These are phyloP conservation scores for Cyberlindnera samutprakarnensis DNA, from an alignment of 805 yeast species.

Conservation along the genomic window DNA sequence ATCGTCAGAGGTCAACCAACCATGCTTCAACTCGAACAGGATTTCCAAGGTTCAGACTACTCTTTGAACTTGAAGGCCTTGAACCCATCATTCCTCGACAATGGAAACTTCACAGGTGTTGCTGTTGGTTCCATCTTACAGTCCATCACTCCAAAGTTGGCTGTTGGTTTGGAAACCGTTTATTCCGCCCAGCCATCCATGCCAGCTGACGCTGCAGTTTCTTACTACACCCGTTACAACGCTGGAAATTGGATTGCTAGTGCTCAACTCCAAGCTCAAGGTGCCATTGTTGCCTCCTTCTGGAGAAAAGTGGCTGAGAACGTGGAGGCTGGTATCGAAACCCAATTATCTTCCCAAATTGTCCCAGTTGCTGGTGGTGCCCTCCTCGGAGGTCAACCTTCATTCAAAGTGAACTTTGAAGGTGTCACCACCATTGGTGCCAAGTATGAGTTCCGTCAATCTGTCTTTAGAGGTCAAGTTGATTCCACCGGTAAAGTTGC, in stretches of 20 bases:
- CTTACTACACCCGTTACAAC: constrained; percentile 85
- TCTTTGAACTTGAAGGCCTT: constrained; percentile 84
- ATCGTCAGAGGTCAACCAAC: constrained; percentile 83
- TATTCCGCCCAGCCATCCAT: constrained; percentile 69
- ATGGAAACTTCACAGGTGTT: constrained; percentile 78
- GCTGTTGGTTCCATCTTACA: constrained; percentile 88
- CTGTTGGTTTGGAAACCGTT: constrained; percentile 88
- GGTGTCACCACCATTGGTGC: constrained; percentile 94
- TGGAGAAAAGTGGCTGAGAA: constrained; percentile 91
- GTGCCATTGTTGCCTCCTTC: constrained; percentile 81
- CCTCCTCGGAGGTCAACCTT: constrained; percentile 71
- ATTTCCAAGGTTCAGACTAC: constrained; percentile 83
- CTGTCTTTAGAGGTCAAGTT: constrained; percentile 90
- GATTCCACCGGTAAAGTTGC: constrained; percentile 89
- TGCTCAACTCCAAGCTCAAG: constrained; percentile 90
- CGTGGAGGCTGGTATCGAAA: constrained; percentile 92
- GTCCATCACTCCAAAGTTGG: constrained; percentile 72
- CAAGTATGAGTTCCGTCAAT: constrained; percentile 95
- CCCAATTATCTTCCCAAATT: constrained; percentile 71
- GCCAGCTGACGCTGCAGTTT: constrained; percentile 88
- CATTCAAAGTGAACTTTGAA: constrained; percentile 78
- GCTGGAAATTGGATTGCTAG: constrained; percentile 88
- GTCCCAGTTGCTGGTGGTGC: constrained; percentile 62
- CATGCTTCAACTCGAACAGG: constrained; percentile 95
- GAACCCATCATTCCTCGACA: constrained; percentile 72